A percentile compares a stretch with the other conserved stretches of the same genome.
Conservation (phyloP, 495 filamentous ascomycete genomes). For the Penicillium maclennaniae region DNA sequence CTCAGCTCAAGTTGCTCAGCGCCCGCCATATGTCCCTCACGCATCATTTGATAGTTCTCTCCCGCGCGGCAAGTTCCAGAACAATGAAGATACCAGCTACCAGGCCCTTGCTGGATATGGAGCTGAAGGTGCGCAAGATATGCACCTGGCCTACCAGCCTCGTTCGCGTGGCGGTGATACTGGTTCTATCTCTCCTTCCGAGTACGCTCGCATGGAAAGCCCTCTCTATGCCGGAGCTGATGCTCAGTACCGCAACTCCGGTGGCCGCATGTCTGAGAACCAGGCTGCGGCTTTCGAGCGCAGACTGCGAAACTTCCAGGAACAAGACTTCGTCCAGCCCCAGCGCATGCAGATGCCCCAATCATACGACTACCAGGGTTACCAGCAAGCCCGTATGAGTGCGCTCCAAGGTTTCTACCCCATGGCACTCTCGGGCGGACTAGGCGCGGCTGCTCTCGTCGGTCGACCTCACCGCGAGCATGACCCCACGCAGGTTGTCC, state of each 20-base stretch:
- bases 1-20: slow-evolving; percentile 18
- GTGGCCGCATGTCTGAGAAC: slow-evolving; percentile 36
- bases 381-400: slow-evolving; percentile 36
- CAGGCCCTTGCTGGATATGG: slow-evolving; percentile 22
- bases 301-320: slow-evolving; percentile 47
- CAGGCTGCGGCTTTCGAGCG: slow-evolving; percentile 43
- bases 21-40: slow-evolving; percentile 30
- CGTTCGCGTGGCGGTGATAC: slow-evolving; percentile 30
- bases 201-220: slow-evolving; percentile 54
- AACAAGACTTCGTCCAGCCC: slow-evolving; percentile 42
- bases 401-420: slow-evolving; percentile 34
- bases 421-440: slow-evolving; percentile 18
- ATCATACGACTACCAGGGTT: slow-evolving; percentile 40
- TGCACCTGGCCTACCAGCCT: slow-evolving; percentile 30
- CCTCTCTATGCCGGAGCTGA: slow-evolving; percentile 53
- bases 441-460: slow-evolving; percentile 35
- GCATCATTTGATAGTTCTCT: slow-evolving; percentile 33
- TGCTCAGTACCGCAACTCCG: slow-evolving; percentile 42
- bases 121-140: slow-evolving; percentile 26
- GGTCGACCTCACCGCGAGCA: slow-evolving; percentile 58
- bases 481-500: slow-evolving; percentile 58
- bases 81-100: slow-evolving; percentile 28
- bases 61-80: slow-evolving; percentile 31
- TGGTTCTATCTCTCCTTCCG: slow-evolving; percentile 50
- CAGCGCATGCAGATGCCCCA: slow-evolving; percentile 38